Base-by-base conservation (phyloP, 441 rosid species). In the Adansonia rubrostipa region DNA sequence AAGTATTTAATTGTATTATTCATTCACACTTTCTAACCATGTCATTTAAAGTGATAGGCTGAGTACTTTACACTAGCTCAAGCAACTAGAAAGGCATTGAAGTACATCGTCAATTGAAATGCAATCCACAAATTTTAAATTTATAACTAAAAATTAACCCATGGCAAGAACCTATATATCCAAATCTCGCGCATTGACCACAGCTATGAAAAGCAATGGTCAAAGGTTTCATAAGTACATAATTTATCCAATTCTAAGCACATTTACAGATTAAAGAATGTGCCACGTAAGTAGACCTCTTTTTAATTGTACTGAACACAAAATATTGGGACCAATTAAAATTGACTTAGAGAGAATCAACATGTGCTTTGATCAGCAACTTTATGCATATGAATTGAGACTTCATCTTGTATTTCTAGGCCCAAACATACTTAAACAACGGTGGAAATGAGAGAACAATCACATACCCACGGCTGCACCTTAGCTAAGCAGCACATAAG, bases 401-500 rank as follows among this genome's bases (percentile, higher is more conserved):
- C 22, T 69, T 5, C 9, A 48, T 22, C 53, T 22, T 20, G 33
- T 17, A 4, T 6, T 47, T 47, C 47, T 20, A 45, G 36, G 40
- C 28, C 74, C 61, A 51, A 8, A 8, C 6, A 4, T 47, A 28
- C 9, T 51, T 71, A 4, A 71, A 10, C 47, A 53, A 33, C 63
- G 50, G 75, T 36, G 63, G 51, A 72, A 36, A 33, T 72, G 47
- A 20, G 24, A 51, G 8, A 57, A 71, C 4, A 71, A 54, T 14
- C 60, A 15, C 63, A 53, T 33, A 53, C 17, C 17, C 1, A 14
- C 2, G 2, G 28, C 75, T 33, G 22, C 36, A 9, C 48, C 62
- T 71, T 53, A 53, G 75, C 48, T 53, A 8, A 33, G 50, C 63
- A 36, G 48, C 22, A 33, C 28, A 54, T 7, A 54, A 33, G 47